Evolutionary conservation across 2,329 filamentous ascomycete species (phyloP).

Genomic region (Bimuria novae-zelandiae): DNA sequence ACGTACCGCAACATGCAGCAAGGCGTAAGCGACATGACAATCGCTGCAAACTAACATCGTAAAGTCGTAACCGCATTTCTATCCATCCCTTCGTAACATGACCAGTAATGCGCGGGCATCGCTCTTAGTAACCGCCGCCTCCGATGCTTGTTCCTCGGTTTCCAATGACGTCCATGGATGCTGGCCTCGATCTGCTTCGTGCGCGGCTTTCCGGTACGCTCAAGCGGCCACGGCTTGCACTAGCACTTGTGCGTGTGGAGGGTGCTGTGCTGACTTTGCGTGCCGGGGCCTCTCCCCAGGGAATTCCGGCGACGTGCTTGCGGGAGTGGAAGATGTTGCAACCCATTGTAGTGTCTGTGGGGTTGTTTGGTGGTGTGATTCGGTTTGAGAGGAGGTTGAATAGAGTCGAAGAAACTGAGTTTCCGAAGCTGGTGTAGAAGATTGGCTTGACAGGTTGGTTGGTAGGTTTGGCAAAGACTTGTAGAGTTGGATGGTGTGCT

Average conservation of each 20-base stretch:
- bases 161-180: not conserved
- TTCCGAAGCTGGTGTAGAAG: no score
- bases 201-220: not conserved
- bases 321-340: slow-evolving; percentile 14
- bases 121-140: no score
- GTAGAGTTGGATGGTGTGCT: no score
- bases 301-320: slow-evolving; percentile 8
- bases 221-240: slow-evolving; percentile 2
- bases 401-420: no score
- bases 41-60: no score
- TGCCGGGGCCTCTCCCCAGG: not conserved
- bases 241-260: slow-evolving; percentile 5
- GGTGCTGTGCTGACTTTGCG: slow-evolving; percentile 8
- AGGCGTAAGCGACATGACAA: no score
- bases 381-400: not conserved
- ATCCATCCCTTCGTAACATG: no score
- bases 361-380: not conserved
- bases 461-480: not conserved
- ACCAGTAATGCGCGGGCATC: no score
- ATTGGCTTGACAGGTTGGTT: no score
- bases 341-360: not conserved
- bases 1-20: no score
- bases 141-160: slow-evolving; percentile 1
- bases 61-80: no score
- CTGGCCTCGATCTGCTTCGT: not conserved